A percentile compares a stretch with the other conserved stretches of the same genome.
Conservation (phyloP, 176 grass and related monocot genomes). For the Chloris gayana region DNA sequence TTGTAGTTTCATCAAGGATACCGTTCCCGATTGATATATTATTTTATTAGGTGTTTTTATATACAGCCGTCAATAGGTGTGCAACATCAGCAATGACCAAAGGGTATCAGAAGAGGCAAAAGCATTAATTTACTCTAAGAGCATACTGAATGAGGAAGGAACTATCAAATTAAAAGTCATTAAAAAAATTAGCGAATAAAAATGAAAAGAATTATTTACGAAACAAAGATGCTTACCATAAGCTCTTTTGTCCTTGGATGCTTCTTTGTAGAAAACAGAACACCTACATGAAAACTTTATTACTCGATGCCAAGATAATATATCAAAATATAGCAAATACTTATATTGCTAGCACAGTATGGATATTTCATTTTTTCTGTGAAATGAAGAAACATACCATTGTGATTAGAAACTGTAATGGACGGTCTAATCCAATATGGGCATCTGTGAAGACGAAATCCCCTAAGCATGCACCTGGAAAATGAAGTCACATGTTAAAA, state of each 20-base stretch:
- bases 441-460: constrained; percentile 98
- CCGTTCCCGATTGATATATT: background rate
- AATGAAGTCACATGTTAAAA: constrained; percentile 42
- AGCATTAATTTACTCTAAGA: constrained; percentile 29
- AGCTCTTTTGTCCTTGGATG: constrained; percentile 98
- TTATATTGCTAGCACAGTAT: constrained; percentile 9
- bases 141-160: background rate
- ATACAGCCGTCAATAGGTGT: background rate
- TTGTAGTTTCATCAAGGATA: constrained; percentile 7
- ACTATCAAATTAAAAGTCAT: background rate
- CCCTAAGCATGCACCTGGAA: constrained; percentile 97
- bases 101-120: constrained; percentile 14
- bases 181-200: constrained; percentile 21
- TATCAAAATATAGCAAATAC: constrained; percentile 12
- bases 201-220: constrained; percentile 11
- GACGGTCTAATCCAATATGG: constrained; percentile 97
- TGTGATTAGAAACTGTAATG: constrained; percentile 89
- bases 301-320: constrained; percentile 25
- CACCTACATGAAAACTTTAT: constrained; percentile 55
- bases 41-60: constrained; percentile 6
- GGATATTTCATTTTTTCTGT: constrained; percentile 30
- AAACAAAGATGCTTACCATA: constrained; percentile 57
- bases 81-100: constrained; percentile 10
- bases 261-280: constrained; percentile 94
- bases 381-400: constrained; percentile 54